A percentile compares a stretch with the other conserved stretches of the same genome.
Evolutionary conservation across 371 early-diverging fungal genomes (phyloP).

Genomic region (Mortierella polycephala): DNA sequence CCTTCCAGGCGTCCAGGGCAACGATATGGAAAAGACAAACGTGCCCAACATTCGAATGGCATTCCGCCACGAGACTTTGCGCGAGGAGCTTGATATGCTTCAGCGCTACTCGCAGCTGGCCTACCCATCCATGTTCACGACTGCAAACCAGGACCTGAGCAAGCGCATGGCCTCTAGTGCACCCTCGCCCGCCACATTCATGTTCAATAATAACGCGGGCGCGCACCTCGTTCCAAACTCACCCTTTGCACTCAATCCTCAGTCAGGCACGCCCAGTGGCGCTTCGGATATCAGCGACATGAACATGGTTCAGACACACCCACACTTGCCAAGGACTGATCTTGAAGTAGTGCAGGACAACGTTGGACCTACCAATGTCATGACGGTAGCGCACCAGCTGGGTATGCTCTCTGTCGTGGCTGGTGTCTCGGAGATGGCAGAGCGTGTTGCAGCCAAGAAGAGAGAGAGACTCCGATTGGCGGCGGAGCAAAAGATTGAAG

Average conservation of each 20-base stretch:
- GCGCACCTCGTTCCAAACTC: slow-evolving; percentile 19
- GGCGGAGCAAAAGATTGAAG: slow-evolving; percentile 31
- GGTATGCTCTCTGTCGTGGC: slow-evolving; percentile 52
- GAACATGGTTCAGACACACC: slow-evolving; percentile 36
- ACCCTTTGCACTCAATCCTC: slow-evolving; percentile 43
- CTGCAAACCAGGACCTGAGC: slow-evolving; percentile 30
- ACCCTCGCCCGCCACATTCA: slow-evolving; percentile 40
- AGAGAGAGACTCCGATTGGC: slow-evolving; percentile 38
- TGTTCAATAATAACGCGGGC: background rate
- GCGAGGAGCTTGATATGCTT: slow-evolving; percentile 80
- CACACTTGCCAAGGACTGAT: slow-evolving; percentile 33
- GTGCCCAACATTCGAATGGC: slow-evolving; percentile 87
- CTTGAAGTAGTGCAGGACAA: slow-evolving; percentile 25
- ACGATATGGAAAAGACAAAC: slow-evolving; percentile 95
- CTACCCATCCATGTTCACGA: slow-evolving; percentile 42
- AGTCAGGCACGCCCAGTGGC: background rate
- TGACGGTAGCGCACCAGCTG: slow-evolving; percentile 53
- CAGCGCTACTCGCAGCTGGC: slow-evolving; percentile 57
- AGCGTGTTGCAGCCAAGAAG: slow-evolving; percentile 54
- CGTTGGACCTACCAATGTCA: slow-evolving; percentile 37
- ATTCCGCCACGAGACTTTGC: slow-evolving; percentile 87
- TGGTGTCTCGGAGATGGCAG: slow-evolving; percentile 54
- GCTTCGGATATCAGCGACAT: slow-evolving; percentile 14
- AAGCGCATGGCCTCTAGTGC: slow-evolving; percentile 50
- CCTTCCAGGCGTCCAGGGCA: slow-evolving; percentile 84